Conservation (phyloP, 108 stramenopile genomes). For the Nitzschia sp. region DNA sequence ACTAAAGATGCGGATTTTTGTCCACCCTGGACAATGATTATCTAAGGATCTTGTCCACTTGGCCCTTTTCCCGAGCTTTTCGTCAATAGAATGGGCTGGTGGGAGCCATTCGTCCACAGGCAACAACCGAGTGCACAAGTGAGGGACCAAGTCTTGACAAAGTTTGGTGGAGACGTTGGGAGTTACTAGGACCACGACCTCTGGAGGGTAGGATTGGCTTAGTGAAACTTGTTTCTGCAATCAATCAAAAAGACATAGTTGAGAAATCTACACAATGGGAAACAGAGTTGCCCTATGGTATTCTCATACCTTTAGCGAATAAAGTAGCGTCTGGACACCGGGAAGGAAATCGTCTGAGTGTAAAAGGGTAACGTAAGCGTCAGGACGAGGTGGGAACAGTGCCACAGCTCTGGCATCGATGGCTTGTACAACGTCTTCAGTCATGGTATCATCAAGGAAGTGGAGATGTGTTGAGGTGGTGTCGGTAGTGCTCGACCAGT, state of each 20-base stretch:
- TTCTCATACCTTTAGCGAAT: slow-evolving; percentile 57
- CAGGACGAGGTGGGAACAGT: slow-evolving; percentile 51
- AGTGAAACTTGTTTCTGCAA: slow-evolving; percentile 13
- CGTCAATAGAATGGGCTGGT: slow-evolving; percentile 6
- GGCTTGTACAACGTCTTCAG: background rate
- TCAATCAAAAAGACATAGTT: background rate
- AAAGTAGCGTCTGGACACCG: slow-evolving; percentile 72
- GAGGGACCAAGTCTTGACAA: slow-evolving; percentile 4
- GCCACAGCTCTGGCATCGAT: slow-evolving; percentile 28
- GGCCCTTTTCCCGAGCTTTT: slow-evolving; percentile 4
- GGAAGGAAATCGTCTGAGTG: slow-evolving; percentile 65
- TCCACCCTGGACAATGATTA: slow-evolving; percentile 53
- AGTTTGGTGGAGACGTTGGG: slow-evolving; percentile 18
- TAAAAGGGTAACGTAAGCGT: slow-evolving; percentile 73
- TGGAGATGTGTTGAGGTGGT: too few species aligned
- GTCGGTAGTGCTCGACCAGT: too few species aligned
- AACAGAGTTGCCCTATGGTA: too few species aligned
- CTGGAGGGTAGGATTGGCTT: slow-evolving; percentile 18
- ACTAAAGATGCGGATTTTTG: slow-evolving; percentile 53
- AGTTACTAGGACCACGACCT: slow-evolving; percentile 47
- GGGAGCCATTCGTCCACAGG: slow-evolving; percentile 19
- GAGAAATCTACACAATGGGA: too few species aligned
- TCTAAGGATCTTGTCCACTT: slow-evolving; percentile 29
- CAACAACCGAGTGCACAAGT: slow-evolving; percentile 27
- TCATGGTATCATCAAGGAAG: background rate